Conservation (phyloP, 495 filamentous ascomycete genomes). For the Xylaria flabelliformis region DNA sequence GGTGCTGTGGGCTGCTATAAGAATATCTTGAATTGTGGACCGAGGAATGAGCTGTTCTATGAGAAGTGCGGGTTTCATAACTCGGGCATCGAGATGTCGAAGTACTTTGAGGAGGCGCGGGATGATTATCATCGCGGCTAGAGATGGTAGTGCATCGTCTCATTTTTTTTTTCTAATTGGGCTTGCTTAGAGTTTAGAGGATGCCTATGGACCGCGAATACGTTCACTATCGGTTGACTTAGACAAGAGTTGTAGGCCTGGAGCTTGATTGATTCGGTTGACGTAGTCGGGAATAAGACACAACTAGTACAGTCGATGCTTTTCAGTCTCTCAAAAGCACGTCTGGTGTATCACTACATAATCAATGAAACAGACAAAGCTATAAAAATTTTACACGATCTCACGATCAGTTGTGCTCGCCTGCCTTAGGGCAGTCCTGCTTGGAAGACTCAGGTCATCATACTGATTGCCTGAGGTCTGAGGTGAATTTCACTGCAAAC, state of each 20-base stretch:
- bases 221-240: too few relatives aligned
- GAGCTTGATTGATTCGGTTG: not conserved
- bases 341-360: not conserved
- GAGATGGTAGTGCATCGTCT: not conserved
- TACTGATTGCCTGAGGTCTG: not conserved
- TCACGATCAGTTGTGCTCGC: too few relatives aligned
- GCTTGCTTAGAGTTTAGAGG: not conserved
- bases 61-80: slow-evolving; percentile 85
- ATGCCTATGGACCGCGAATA: not conserved
- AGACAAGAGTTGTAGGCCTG: not conserved
- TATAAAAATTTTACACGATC: not conserved
- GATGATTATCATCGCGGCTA: slow-evolving; percentile 39
- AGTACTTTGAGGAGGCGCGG: slow-evolving; percentile 73
- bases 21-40: slow-evolving; percentile 56
- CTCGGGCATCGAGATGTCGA: slow-evolving; percentile 95
- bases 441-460: not conserved
- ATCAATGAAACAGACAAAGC: not conserved
- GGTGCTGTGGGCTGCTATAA: slow-evolving; percentile 81
- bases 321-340: not conserved
- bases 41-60: slow-evolving; percentile 84
- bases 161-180: not conserved
- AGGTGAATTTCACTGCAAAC: not conserved
- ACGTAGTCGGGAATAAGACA: not conserved
- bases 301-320: not conserved
- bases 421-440: not conserved